phyloP scores from a whole-genome alignment of 2,329 filamentous ascomycete species.

The Tolypocladium endophyticum region DNA sequence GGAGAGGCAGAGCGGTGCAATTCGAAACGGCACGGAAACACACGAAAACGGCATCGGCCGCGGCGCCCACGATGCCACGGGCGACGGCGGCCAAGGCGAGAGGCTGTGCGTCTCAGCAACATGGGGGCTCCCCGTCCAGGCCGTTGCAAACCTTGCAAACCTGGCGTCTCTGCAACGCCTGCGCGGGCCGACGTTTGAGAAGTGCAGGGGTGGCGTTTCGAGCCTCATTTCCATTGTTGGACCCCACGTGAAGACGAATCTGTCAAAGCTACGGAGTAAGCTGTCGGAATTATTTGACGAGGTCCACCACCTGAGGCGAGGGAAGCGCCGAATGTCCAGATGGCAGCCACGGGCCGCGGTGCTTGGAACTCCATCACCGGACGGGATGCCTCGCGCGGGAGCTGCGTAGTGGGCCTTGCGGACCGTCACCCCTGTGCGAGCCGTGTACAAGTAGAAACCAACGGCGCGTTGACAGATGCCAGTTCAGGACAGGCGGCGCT shows the following conservation, averaged over 20 bases:
- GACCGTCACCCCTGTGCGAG: neutral
- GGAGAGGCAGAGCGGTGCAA: neutral
- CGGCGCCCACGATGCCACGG: neutral
- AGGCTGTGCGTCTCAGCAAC: neutral
- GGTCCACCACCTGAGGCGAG: neutral
- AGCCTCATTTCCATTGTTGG: neutral
- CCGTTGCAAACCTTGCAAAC: neutral
- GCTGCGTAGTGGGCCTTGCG: neutral
- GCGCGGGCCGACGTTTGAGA: neutral
- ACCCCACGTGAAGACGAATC: neutral
- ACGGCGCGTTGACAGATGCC: no score
- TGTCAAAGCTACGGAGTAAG: neutral
- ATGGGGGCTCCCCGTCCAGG: neutral
- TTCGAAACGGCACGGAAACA: neutral
- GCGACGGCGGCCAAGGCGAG: neutral
- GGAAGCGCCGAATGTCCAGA: neutral
- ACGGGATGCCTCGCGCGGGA: neutral
- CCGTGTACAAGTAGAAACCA: no score
- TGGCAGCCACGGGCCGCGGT: neutral
- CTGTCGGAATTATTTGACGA: neutral
- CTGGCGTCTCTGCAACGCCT: neutral
- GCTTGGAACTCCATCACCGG: neutral
- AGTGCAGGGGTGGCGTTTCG: neutral
- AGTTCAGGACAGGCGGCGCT: no score
- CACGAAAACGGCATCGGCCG: neutral